Base-by-base conservation (phyloP, 1,139 yeast species). In the Candida frijolesensis region DNA sequence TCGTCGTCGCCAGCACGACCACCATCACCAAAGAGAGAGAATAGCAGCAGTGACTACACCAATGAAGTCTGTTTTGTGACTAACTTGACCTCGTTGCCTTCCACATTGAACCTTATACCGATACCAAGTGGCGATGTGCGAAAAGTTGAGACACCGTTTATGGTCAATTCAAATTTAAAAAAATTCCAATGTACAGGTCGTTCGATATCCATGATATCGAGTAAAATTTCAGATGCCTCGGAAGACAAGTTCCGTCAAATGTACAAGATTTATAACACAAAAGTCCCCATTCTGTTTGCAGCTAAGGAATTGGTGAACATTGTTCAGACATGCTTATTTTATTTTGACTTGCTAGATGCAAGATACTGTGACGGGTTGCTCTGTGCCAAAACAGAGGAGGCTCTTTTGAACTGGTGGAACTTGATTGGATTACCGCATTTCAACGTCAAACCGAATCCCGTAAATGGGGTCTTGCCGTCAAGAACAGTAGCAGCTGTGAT, bases 181-280 rank as follows among this genome's bases (percentile, higher is more conserved):
- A 80, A 89, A 60, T 67, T 91, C 45, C 85, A 86, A 29, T 94
- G 98, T 64, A 87, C 92, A 45, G 96, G 97, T 8, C 74, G 99
- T 53, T 84, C 96, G 0, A 85, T 89, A 1, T 74, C 91, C 38
- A 70, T 90, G 40, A 76, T 89, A 14, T 75, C 85, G 3, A 69
- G 68, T 16, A 74, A 76, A 33, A 89, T 96, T 0, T 74, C 96
- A 0, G 89, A 84, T 60, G 89, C 97, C 0, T 80, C 85, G 19
- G 89, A 85, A 58, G 94, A 89, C 60, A 92, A 91, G 62, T 92
- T 94, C 64, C 74, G 89, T 39, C 89, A 88, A 56, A 74, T 88
- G 62, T 94, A 86, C 67, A 81, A 80, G 56, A 79, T 87, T 1
- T 66, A 65, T 48, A 71, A 71, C 52, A 64, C 64, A 1, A 69